Percentiles rank a stretch among this genome's conserved stretches.
Conservation (phyloP, 106 monocot genomes). For the Allium fistulosum region DNA sequence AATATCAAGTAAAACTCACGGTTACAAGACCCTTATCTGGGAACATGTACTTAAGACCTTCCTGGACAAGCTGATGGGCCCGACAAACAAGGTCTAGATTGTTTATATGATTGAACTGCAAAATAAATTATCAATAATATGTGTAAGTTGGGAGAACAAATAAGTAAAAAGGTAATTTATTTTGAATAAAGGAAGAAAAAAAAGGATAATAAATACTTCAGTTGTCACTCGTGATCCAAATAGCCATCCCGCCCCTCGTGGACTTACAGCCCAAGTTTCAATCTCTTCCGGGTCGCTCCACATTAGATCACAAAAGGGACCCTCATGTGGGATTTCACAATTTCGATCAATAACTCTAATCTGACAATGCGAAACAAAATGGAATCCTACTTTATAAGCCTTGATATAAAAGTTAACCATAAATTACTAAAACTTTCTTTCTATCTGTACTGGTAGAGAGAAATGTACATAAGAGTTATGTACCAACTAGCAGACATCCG, state of each 20-base stretch:
- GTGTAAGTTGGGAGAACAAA: neutral
- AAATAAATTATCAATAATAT: neutral
- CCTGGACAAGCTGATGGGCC: constrained; percentile 96
- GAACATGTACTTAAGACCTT: constrained; percentile 99
- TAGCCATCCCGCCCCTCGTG: constrained; percentile 97
- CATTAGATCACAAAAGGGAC: constrained; percentile 98
- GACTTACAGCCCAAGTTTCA: constrained; percentile 95
- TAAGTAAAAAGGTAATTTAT: neutral
- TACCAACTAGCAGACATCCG: no score
- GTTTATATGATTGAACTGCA: constrained; percentile 95
- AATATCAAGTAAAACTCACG: constrained; percentile 38
- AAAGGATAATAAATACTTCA: constrained; percentile 36
- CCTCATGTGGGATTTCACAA: constrained; percentile 98
- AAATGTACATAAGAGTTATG: no score
- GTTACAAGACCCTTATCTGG: constrained; percentile 97
- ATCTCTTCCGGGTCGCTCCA: constrained; percentile 99
- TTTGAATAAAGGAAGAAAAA: neutral
- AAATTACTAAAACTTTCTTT: no score
- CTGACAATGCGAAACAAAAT: constrained; percentile 16
- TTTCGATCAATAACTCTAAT: constrained; percentile 89
- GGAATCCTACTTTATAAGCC: no score
- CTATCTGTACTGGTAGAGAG: no score
- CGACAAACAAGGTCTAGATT: constrained; percentile 92
- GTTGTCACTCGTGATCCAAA: constrained; percentile 95
- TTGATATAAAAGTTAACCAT: no score